These are phyloP conservation scores for Populus alba DNA, from an alignment of 345 rosid genomes.

Conservation along the genomic window DNA sequence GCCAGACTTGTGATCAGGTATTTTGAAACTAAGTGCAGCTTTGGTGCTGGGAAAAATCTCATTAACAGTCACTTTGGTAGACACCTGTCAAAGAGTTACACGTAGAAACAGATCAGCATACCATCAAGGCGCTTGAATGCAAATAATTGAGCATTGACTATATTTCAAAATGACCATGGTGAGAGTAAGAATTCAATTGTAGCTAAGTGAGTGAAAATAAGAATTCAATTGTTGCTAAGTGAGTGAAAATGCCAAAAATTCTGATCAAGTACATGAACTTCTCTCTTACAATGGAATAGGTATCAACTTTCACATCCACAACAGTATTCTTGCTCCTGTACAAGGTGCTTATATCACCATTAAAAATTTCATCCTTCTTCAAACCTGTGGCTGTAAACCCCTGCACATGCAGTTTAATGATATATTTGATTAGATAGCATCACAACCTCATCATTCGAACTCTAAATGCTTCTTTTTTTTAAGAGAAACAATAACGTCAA, in stretches of 20 bases:
- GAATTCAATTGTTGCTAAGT: not conserved
- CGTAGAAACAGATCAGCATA: not conserved
- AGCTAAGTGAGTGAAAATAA: not conserved
- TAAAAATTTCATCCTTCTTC: constrained; percentile 55
- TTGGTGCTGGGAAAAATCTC: constrained; percentile 58
- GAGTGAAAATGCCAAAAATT: not conserved
- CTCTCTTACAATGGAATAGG: constrained; percentile 60
- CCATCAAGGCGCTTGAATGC: not conserved
- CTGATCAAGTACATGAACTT: not conserved
- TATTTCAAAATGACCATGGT: not conserved
- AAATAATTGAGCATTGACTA: not conserved
- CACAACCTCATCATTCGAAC: not conserved
- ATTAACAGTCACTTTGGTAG: constrained; percentile 62
- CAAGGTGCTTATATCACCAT: constrained; percentile 65
- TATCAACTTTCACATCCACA: constrained; percentile 75
- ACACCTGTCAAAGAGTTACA: constrained; percentile 38
- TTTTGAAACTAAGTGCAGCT: constrained; percentile 58
- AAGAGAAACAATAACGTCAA: constrained; percentile 1
- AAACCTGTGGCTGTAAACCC: constrained; percentile 70
- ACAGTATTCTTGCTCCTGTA: constrained; percentile 59
- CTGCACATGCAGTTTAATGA: constrained; percentile 33
- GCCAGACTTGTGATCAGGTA: constrained; percentile 92
- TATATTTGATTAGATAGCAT: not conserved
- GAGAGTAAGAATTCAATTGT: not conserved
- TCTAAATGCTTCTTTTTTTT: not conserved